Evolutionary conservation across 1,139 yeast genomes (phyloP).

Genomic region (Pichia sp.): DNA sequence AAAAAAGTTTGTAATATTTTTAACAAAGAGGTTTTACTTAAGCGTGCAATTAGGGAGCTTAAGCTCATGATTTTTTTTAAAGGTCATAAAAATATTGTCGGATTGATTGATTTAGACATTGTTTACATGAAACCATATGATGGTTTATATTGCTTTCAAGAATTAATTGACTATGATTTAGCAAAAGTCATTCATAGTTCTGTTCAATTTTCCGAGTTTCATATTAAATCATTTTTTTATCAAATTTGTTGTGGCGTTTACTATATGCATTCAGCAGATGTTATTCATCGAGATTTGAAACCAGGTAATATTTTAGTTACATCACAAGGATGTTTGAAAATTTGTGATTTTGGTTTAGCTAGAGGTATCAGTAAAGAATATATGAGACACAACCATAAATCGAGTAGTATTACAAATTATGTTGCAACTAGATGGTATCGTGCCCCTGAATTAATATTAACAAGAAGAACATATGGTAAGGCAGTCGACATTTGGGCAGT

Average conservation of each 20-base stretch:
- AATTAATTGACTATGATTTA: conserved; percentile 73
- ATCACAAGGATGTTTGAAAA: conserved; percentile 92
- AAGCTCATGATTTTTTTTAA: conserved; percentile 70
- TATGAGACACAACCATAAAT: conserved; percentile 31
- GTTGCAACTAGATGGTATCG: conserved; percentile 96
- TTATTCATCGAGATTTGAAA: conserved; percentile 86
- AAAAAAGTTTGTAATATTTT: conserved; percentile 72
- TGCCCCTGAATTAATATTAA: conserved; percentile 93
- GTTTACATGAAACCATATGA: conserved; percentile 62
- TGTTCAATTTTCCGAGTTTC: conserved; percentile 77
- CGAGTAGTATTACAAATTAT: conserved; percentile 60
- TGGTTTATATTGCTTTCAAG: conserved; percentile 82
- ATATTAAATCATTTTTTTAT: conserved; percentile 66
- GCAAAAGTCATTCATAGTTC: conserved; percentile 71
- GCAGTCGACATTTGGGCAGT: conserved; percentile 74
- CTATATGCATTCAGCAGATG: conserved; percentile 93
- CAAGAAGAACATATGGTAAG: conserved; percentile 65
- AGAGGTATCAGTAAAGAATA: conserved; percentile 55
- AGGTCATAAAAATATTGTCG: conserved; percentile 77
- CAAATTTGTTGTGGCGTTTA: conserved; percentile 90
- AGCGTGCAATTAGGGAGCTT: conserved; percentile 73
- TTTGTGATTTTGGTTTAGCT: conserved; percentile 94
- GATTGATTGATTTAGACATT: conserved; percentile 66
- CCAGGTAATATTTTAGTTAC: conserved; percentile 91
- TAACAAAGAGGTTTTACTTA: conserved; percentile 54